A percentile compares a stretch with the other conserved stretches of the same genome.
These are phyloP conservation scores for Solanum appendiculatum DNA, from an alignment of 257 asterid species.

Conservation along the genomic window DNA sequence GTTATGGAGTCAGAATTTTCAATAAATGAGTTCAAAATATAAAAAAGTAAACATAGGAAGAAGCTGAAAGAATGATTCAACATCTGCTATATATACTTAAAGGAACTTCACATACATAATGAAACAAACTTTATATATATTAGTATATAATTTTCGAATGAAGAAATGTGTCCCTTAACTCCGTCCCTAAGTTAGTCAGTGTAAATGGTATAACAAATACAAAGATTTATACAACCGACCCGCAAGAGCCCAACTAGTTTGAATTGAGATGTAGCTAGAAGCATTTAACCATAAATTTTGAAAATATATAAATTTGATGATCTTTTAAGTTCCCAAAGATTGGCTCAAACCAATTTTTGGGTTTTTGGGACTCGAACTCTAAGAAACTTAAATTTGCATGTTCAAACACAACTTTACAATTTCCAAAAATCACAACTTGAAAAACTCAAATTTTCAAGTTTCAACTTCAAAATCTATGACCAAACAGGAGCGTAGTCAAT, in stretches of 20 bases:
- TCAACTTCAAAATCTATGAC: neutral
- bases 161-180: neutral
- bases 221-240: neutral
- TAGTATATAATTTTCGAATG: neutral
- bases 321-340: neutral
- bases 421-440: neutral
- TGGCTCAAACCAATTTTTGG: neutral
- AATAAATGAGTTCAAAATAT: neutral
- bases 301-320: neutral
- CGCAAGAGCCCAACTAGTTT: neutral
- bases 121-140: neutral
- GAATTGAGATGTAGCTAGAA: too few species aligned
- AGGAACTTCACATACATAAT: too few species aligned
- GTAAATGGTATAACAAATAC: neutral
- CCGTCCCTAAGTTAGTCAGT: neutral
- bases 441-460: neutral
- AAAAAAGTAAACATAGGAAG: neutral
- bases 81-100: neutral
- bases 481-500: neutral
- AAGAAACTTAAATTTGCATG: neutral
- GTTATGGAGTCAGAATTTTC: neutral
- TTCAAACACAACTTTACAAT: neutral
- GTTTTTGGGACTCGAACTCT: neutral
- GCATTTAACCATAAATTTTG: too few species aligned
- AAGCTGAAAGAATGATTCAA: neutral